phyloP scores from a whole-genome alignment of 2,329 filamentous ascomycete species.

The Ceratocystis alfenasii region DNA sequence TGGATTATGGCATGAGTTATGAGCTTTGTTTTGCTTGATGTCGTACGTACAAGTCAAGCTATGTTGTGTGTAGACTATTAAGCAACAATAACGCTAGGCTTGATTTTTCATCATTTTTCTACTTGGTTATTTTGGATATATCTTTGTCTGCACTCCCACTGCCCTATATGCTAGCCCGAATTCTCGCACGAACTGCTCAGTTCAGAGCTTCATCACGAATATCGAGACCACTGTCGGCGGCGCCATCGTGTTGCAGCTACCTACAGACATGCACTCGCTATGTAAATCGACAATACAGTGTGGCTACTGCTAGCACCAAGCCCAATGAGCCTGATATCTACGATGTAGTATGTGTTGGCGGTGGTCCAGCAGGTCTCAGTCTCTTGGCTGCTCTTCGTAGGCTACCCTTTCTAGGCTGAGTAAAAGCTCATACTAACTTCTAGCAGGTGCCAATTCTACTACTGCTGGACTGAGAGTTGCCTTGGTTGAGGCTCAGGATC shows the following conservation, averaged over 20 bases:
- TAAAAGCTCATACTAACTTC: conserved; percentile 17
- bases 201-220: conserved; percentile 2
- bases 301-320: conserved; percentile 25
- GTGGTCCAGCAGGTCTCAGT: conserved; percentile 79
- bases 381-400: conserved; percentile 64
- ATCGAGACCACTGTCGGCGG: not conserved
- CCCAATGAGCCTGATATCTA: conserved; percentile 54
- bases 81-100: no score
- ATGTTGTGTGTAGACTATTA: not conserved
- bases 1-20: not conserved
- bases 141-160: not conserved
- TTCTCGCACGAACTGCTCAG: not conserved
- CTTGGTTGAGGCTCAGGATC: conserved; percentile 79
- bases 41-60: not conserved
- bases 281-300: conserved; percentile 12
- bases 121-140: not conserved
- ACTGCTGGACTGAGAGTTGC: conserved; percentile 73
- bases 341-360: conserved; percentile 85
- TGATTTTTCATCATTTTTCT: not conserved
- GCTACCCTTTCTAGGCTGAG: conserved; percentile 25
- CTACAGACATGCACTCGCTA: not conserved
- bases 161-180: conserved; percentile 12
- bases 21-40: conserved; percentile 4
- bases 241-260: conserved; percentile 12
- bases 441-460: conserved; percentile 57